Base-by-base conservation (phyloP, 2,329 filamentous ascomycete species). In the Thermothelomyces thermophilus region DNA sequence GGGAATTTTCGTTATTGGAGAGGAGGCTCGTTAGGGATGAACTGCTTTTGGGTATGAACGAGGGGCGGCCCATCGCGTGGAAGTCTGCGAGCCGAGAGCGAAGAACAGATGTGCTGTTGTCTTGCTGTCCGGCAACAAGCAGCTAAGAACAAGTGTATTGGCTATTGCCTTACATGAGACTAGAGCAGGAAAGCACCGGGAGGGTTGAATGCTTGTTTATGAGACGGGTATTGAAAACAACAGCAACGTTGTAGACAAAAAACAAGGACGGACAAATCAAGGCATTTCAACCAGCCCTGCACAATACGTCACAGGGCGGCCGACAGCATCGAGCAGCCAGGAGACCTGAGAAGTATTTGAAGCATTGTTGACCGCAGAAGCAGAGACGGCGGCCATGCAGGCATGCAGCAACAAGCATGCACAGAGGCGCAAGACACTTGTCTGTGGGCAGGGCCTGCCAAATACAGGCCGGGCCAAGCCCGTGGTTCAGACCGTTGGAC, bases 1-100 rank as follows among this genome's bases (percentile, higher is more conserved):
- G 58, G 16, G 53, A 44, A 28, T 56, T 56, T 10, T 59, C 55
- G 9, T 60, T 51, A 24, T 26, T 51, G 31, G 51, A 57, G 16
- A 47, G 40, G n/a, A 49, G 40, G 6, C 33, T 35, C 13, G 33
- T 5, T 35, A 35, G 13, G 33, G 24, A 26, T 8, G 54, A 56
- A 30, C 47, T 56, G 45, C 46, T 55, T 51, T 50, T 50, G 13
- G 37, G 24, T 14, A 58, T 26, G 8, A 54, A 51, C 28, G 56
- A 50, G 39, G 41, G 33, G 36, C 41, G 54, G 41, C 56, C 56
- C 57, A 60, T 60, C 17, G 42, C 50, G 37, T 8, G 7, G 22
- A 19, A 24, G n/a, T n/a, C 19, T 31, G 34, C 30, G 19, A 20
- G 33, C 11, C 34, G 35, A 40, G 41, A 5, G 14, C 14, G 19